These are phyloP conservation scores for Echria macrotheca DNA, from an alignment of 495 filamentous ascomycete genomes.

Conservation along the genomic window DNA sequence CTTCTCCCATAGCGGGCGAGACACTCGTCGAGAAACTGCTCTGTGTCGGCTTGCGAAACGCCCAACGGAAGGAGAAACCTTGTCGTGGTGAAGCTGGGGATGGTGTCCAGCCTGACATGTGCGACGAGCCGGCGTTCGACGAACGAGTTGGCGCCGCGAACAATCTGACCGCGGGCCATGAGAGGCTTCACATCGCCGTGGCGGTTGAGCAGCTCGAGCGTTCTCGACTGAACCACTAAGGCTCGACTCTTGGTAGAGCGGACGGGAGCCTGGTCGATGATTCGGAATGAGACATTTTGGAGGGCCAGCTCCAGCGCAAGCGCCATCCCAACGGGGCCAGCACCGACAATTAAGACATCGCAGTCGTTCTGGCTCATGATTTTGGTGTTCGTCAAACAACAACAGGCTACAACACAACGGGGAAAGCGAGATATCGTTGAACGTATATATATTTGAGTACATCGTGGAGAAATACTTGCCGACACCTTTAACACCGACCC, in stretches of 20 bases:
- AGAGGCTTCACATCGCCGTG: constrained; percentile 31
- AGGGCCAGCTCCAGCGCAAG: constrained; percentile 33
- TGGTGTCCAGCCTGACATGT: constrained; percentile 23
- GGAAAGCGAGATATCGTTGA: too few species aligned
- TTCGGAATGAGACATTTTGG: constrained; percentile 35
- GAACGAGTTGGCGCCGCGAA: constrained; percentile 26
- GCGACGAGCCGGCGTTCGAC: constrained; percentile 25
- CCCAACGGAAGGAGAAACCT: constrained; percentile 35
- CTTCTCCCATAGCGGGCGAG: constrained; percentile 27
- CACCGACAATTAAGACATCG: constrained; percentile 35
- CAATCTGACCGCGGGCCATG: constrained; percentile 23
- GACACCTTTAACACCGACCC: too few species aligned
- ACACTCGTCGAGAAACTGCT: constrained; percentile 33
- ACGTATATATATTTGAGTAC: too few species aligned
- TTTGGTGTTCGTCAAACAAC: not conserved
- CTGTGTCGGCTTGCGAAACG: constrained; percentile 39
- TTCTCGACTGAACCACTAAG: constrained; percentile 39
- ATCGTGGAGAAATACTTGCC: too few species aligned
- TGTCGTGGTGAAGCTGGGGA: constrained; percentile 26
- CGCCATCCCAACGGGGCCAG: constrained; percentile 28
- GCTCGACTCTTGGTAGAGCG: constrained; percentile 40
- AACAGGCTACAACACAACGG: too few species aligned
- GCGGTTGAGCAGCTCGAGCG: constrained; percentile 42
- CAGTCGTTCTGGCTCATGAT: constrained; percentile 16
- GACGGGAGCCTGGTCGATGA: constrained; percentile 32